Base-by-base conservation (phyloP, 306 rosid species). In the Senna tora region DNA sequence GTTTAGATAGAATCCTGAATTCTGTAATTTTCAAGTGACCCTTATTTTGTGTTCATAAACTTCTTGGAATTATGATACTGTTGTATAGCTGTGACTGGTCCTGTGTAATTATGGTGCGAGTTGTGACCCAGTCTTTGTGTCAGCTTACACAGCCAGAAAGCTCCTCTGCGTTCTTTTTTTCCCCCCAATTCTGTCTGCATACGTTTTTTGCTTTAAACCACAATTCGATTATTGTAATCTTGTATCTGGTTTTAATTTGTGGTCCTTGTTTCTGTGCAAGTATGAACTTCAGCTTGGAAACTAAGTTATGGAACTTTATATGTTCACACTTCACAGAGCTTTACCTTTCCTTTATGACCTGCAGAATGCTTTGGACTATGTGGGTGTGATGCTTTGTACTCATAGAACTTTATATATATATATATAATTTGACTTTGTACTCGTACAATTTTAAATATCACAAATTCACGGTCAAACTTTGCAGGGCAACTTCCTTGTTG, bases 401-500 rank as follows among this genome's bases (percentile, higher is more conserved):
- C 34, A 45, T 20, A n/a, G n/a, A n/a, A n/a, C n/a, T n/a, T n/a
- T n/a, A n/a, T n/a, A n/a, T n/a, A n/a, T n/a, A n/a, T n/a, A n/a
- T n/a, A n/a, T n/a, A n/a, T n/a, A n/a, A n/a, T 73, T 1, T 1
- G 60, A 2, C 2, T 19, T 39, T 62, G 15, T 50, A 17, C 47
- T 5, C 15, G 21, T 72, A 58, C 7, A 52, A 32, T 54, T 53
- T 53, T 55, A 20, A 69, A 3, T 75, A 66, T 64, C 46, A 42
- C 33, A 15, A 50, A 28, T 69, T 82, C 21, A 80, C 41, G 76
- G 49, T 21, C 34, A 28, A 66, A 17, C 66, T 67, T 60, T 80
- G 65, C 86, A 91, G 96, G 99, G 99, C 36, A 84, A 87, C 83
- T 86, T 86, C 68, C 88, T 82, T 45, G 95, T 94, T 70, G 84